These are phyloP conservation scores for Talaromyces atroroseus DNA, from an alignment of 2,329 filamentous ascomycete genomes.

Conservation along the genomic window DNA sequence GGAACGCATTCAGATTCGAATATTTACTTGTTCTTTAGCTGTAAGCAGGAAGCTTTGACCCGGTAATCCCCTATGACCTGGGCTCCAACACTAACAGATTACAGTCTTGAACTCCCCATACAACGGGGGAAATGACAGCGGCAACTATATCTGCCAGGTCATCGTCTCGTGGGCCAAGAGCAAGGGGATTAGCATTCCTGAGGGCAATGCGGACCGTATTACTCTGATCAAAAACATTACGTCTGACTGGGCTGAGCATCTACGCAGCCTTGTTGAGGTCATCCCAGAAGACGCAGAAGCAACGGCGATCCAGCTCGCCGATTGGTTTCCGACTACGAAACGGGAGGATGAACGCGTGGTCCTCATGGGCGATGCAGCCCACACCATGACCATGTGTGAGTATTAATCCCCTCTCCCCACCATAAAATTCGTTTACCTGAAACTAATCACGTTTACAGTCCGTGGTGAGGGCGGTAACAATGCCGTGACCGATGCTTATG, in stretches of 20 bases:
- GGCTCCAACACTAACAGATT: not conserved
- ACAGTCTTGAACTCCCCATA: slow-evolving; percentile 48
- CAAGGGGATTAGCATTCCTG: slow-evolving; percentile 37
- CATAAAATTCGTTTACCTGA: not conserved
- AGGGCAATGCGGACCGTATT: slow-evolving; percentile 34
- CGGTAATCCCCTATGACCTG: no score
- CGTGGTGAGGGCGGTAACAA: slow-evolving; percentile 56
- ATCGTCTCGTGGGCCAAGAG: slow-evolving; percentile 48
- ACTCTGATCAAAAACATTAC: slow-evolving; percentile 43
- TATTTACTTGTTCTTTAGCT: slow-evolving; percentile 50
- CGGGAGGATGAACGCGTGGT: slow-evolving; percentile 37
- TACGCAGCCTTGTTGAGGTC: slow-evolving; percentile 38
- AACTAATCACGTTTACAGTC: slow-evolving; percentile 31
- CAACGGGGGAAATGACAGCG: slow-evolving; percentile 32
- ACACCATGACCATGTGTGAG: slow-evolving; percentile 58
- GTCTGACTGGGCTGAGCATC: slow-evolving; percentile 46
- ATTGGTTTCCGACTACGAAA: slow-evolving; percentile 42
- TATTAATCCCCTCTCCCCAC: slow-evolving; percentile 1
- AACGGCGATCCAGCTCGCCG: slow-evolving; percentile 44
- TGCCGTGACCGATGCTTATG: slow-evolving; percentile 48
- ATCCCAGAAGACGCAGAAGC: slow-evolving; percentile 41
- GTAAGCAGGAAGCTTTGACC: slow-evolving; percentile 26
- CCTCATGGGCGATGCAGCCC: slow-evolving; percentile 52
- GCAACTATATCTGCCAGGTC: slow-evolving; percentile 45
- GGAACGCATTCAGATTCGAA: slow-evolving; percentile 49